Evolutionary conservation across 306 rosid species (phyloP), one percentile per base, ranked within the genome.

Genomic region (Quercus alba): DNA sequence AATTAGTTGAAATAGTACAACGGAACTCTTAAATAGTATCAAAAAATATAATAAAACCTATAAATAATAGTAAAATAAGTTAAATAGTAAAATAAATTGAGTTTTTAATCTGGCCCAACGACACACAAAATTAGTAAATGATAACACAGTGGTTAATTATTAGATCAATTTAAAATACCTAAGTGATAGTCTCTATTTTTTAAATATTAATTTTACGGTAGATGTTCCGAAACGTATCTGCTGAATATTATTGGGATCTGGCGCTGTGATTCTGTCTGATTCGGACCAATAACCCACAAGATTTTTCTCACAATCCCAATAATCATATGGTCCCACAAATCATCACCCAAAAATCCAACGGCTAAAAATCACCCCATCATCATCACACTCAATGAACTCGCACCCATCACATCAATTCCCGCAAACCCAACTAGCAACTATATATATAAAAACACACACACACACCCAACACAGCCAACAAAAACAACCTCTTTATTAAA

Each of bases 161-260:
- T 3, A 58, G 9, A 58, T 38, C 14, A 19, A 20, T 30, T 7
- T 18, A 1, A 28, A 75, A 75, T 20, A 49, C 4, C 54, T 0
- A 35, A 46, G 52, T 46, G 4, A 10, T 49, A 49, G 54, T 3
- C 54, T 13, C 15, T 46, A 0, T 12, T 49, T 49, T 46, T 46
- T 49, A 12, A 0, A 2, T 49, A 49, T 49, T 49, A 49, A 49
- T 49, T 49, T 49, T 28, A 1, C 18, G 20, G 25, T 44, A 52
- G 68, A 73, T 7, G 33, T 9, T 6, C 18, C 33, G 26, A 72
- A 59, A 33, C 81, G 84, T 76, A 80, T 86, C 87, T 57, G 78
- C 72, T 70, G 81, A 77, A 85, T 88, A 82, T 81, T 12, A 82
- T 91, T 33, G 88, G 88, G 89, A 87, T 91, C 88, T 70, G 86